Evolutionary conservation across 176 grass and related monocot genomes (phyloP).

Genomic region (Zoysia japonica): DNA sequence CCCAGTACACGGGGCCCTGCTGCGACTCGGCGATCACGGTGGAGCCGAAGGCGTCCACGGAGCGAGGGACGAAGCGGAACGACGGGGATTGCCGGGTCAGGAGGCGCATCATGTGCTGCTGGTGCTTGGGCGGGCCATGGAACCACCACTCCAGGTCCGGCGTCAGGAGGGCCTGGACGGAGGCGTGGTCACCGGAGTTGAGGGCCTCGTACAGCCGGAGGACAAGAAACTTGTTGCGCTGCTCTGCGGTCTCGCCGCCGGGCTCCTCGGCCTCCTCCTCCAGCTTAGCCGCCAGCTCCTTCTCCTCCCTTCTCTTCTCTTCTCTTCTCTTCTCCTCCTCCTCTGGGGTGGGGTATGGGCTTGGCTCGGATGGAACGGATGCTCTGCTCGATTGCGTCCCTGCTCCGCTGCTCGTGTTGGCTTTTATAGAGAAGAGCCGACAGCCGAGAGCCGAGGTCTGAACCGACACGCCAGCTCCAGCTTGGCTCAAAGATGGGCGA

Average conservation of each 20-base stretch:
- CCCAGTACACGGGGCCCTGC: constrained; percentile 52
- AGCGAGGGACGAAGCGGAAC: constrained; percentile 56
- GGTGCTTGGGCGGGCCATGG: constrained; percentile 83
- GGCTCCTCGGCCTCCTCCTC: not conserved
- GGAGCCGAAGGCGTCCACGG: constrained; percentile 61
- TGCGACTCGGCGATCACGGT: constrained; percentile 71
- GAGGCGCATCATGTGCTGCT: constrained; percentile 91
- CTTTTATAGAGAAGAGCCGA: too few species aligned
- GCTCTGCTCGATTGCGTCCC: too few species aligned
- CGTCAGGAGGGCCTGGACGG: constrained; percentile 56
- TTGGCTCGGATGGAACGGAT: too few species aligned
- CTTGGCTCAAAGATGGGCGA: too few species aligned
- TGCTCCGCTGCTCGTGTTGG: too few species aligned
- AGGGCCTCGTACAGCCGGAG: constrained; percentile 78
- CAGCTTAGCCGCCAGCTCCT: constrained; percentile 49
- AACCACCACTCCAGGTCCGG: constrained; percentile 97
- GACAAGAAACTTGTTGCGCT: constrained; percentile 61
- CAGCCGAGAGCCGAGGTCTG: too few species aligned
- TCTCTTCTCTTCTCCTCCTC: not conserved
- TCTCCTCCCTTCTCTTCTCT: not conserved
- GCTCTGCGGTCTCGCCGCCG: constrained; percentile 41
- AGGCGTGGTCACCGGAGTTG: constrained; percentile 49
- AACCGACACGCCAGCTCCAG: too few species aligned
- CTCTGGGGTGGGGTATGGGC: not conserved
- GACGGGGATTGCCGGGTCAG: constrained; percentile 40